Conservation (phyloP, 345 rosid species). For the Carallia pectinifolia region DNA sequence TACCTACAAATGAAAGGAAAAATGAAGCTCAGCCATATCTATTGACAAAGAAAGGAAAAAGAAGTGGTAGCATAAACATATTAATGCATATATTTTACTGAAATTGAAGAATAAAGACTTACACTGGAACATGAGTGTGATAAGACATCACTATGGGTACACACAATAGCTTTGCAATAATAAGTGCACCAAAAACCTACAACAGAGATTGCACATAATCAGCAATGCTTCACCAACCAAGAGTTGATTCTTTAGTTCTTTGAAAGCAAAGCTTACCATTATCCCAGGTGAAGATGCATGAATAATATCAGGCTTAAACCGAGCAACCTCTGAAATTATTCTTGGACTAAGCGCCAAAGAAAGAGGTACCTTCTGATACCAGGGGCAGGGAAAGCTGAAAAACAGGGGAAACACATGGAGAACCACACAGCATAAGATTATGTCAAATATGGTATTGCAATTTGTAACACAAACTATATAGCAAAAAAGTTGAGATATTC, state of each 20-base stretch:
- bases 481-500: background rate
- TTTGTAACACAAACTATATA: background rate
- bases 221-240: slow-evolving; percentile 18
- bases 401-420: slow-evolving; percentile 11
- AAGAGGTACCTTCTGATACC: slow-evolving; percentile 91
- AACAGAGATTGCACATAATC: slow-evolving; percentile 16
- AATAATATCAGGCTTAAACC: slow-evolving; percentile 97
- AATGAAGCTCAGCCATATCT: slow-evolving; percentile 10
- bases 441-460: too few species aligned
- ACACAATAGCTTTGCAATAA: slow-evolving; percentile 73
- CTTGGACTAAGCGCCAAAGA: slow-evolving; percentile 97
- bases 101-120: slow-evolving; percentile 36
- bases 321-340: slow-evolving; percentile 91
- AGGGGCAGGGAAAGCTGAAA: slow-evolving; percentile 91
- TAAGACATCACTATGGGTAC: slow-evolving; percentile 99
- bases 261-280: slow-evolving; percentile 51
- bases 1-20: slow-evolving; percentile 54
- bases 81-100: slow-evolving; percentile 4
- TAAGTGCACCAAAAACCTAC: slow-evolving; percentile 94
- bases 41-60: background rate
- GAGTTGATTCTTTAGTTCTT: background rate
- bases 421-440: background rate
- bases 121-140: slow-evolving; percentile 99
- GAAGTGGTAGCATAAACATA: slow-evolving; percentile 1
- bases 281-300: slow-evolving; percentile 99